A percentile compares a stretch with the other conserved stretches of the same genome.
Conservation (phyloP, 371 early-diverging fungal genomes). For the Actinomortierella ambigua region DNA sequence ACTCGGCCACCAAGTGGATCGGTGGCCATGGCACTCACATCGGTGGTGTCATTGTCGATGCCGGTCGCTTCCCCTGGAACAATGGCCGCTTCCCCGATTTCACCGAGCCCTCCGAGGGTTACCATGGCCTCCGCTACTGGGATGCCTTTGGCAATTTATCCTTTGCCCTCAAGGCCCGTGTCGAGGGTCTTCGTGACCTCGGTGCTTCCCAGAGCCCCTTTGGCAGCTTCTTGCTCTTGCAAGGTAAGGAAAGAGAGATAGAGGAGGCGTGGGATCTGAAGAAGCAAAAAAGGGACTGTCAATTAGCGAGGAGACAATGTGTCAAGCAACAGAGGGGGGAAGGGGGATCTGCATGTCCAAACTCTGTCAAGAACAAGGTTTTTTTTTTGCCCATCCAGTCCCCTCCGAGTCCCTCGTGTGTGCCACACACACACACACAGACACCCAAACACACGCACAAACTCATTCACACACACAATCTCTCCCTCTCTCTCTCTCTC, state of each 20-base stretch:
- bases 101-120: conserved; percentile 82
- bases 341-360: neutral
- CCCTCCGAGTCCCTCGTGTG: too few species aligned
- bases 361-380: too few species aligned
- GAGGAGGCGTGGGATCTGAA: neutral
- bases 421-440: too few species aligned
- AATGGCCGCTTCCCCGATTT: conserved; percentile 88
- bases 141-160: conserved; percentile 80
- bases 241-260: conserved; percentile 61
- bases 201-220: conserved; percentile 87
- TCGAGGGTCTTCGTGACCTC: conserved; percentile 83
- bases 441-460: too few species aligned
- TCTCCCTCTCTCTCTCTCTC: too few species aligned
- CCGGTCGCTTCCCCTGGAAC: conserved; percentile 86
- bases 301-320: neutral
- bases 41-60: conserved; percentile 86
- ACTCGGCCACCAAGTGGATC: conserved; percentile 93
- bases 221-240: conserved; percentile 81
- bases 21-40: conserved; percentile 86
- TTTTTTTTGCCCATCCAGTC: too few species aligned
- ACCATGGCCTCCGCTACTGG: conserved; percentile 88
- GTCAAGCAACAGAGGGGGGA: neutral
- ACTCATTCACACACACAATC: too few species aligned
- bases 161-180: conserved; percentile 75
- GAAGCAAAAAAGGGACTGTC: too few species aligned